A percentile compares a stretch with the other conserved stretches of the same genome.
phyloP scores from a whole-genome alignment of 768 basidiomycete genomes.

The Solioccasus polychromus region DNA sequence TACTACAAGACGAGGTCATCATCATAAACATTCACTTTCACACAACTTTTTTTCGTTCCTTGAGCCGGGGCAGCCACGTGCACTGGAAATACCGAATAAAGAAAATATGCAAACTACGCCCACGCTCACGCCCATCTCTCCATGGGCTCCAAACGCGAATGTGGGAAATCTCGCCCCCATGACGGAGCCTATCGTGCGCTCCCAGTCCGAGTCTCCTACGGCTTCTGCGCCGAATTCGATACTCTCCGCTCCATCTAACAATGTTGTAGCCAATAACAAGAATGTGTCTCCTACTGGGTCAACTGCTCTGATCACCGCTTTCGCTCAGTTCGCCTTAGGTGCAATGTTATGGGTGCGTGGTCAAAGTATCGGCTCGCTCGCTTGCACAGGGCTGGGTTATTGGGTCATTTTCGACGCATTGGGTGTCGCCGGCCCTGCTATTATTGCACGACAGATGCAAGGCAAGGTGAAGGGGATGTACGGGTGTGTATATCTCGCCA shows the following conservation, averaged over 20 bases:
- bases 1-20: constrained; percentile 57
- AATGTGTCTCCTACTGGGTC: constrained; percentile 21
- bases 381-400: constrained; percentile 90
- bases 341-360: constrained; percentile 85
- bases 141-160: constrained; percentile 59
- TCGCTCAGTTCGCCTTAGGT: constrained; percentile 60
- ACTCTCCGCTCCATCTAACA: neutral
- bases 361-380: constrained; percentile 82
- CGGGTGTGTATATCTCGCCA: constrained; percentile 51
- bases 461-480: constrained; percentile 39
- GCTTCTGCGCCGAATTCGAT: constrained; percentile 11
- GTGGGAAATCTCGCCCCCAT: constrained; percentile 2
- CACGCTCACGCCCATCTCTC: constrained; percentile 59
- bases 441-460: constrained; percentile 37
- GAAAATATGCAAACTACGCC: constrained; percentile 52
- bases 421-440: constrained; percentile 54
- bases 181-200: constrained; percentile 16
- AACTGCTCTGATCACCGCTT: constrained; percentile 22
- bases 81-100: constrained; percentile 11
- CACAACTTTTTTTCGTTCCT: constrained; percentile 97
- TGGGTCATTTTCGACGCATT: constrained; percentile 95
- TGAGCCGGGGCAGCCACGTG: constrained; percentile 54
- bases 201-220: constrained; percentile 24
- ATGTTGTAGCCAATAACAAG: neutral
- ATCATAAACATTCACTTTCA: constrained; percentile 92